A percentile compares a stretch with the other conserved stretches of the same genome.
Evolutionary conservation across 768 basidiomycete species (phyloP).

Genomic region (Ramaria rubella): DNA sequence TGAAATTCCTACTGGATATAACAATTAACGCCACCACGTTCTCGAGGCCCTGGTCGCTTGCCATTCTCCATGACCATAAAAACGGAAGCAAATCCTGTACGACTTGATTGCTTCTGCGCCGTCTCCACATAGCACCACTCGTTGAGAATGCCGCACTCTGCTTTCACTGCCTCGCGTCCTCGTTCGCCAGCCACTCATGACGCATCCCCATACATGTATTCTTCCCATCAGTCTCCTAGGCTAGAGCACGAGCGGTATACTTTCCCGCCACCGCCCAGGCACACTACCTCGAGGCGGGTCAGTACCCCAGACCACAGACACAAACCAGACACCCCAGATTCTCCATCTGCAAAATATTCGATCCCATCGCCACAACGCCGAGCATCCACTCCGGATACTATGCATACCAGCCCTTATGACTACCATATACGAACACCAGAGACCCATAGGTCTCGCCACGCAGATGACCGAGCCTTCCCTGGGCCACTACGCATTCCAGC

Average conservation of each 20-base stretch:
- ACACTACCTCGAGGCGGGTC: neutral
- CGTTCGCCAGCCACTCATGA: neutral
- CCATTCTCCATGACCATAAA: neutral
- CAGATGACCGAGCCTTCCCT: neutral
- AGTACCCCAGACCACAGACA: neutral
- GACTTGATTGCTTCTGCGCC: neutral
- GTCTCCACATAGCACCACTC: neutral
- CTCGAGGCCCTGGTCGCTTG: neutral
- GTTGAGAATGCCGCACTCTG: neutral
- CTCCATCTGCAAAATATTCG: neutral
- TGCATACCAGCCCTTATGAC: neutral
- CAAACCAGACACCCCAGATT: neutral
- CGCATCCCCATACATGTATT: neutral
- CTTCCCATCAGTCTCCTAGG: neutral
- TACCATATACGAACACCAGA: neutral
- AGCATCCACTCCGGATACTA: neutral
- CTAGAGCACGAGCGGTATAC: neutral
- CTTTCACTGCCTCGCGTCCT: neutral
- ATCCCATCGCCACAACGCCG: neutral
- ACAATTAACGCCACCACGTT: constrained; percentile 4
- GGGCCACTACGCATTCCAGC: constrained; percentile 6
- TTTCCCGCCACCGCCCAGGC: neutral
- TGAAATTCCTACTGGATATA: neutral
- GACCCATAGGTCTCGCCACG: neutral
- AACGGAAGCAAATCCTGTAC: neutral